Conservation (phyloP, 371 early-diverging fungal species). For the Apophysomyces ossiformis region DNA sequence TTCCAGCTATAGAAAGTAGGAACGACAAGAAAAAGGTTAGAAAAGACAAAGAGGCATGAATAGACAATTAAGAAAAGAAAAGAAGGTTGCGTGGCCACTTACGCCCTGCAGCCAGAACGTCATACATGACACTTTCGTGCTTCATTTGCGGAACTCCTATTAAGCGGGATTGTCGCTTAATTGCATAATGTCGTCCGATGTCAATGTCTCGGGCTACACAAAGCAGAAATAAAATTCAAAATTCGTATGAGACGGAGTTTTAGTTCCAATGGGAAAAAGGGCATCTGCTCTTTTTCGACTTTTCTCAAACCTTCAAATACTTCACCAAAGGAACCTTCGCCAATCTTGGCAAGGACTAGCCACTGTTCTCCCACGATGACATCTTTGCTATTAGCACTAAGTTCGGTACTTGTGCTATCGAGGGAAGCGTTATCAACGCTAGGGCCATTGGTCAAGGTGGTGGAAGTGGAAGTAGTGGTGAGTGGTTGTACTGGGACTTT, state of each 20-base stretch:
- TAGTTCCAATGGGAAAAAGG: background rate
- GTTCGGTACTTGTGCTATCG: constrained; percentile 29
- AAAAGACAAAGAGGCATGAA: constrained; percentile 1
- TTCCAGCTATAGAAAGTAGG: constrained; percentile 57
- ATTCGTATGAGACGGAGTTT: background rate
- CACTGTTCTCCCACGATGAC: constrained; percentile 62
- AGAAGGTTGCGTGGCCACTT: constrained; percentile 18
- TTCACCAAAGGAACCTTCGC: constrained; percentile 68
- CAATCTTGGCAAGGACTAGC: constrained; percentile 61
- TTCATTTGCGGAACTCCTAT: constrained; percentile 53
- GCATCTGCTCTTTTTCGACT: background rate
- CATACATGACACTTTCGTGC: constrained; percentile 61
- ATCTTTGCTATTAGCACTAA: constrained; percentile 32
- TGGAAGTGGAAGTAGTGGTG: background rate
- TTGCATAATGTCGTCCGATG: constrained; percentile 53
- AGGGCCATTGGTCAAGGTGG: constrained; percentile 4
- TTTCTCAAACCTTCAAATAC: constrained; percentile 61
- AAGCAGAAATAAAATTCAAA: constrained; percentile 1
- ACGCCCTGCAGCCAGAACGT: constrained; percentile 58
- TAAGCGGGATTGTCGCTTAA: constrained; percentile 56
- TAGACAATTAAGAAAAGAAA: background rate
- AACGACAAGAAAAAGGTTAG: background rate
- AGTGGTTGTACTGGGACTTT: no score
- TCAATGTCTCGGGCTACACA: constrained; percentile 49
- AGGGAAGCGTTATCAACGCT: constrained; percentile 14